phyloP scores from a whole-genome alignment of 345 rosid species.

The Brassica nigra region DNA sequence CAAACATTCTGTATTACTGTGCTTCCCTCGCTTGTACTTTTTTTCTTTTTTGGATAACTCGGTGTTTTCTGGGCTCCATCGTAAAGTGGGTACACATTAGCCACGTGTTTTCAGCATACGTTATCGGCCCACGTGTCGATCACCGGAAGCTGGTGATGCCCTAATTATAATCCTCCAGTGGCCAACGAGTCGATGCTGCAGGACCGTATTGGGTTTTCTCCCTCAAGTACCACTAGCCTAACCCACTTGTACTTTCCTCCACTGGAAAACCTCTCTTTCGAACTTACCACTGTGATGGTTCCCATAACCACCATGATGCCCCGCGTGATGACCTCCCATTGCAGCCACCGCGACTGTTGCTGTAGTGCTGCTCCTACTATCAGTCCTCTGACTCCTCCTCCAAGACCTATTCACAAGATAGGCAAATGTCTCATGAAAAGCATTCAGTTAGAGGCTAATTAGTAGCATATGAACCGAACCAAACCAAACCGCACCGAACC shows the following conservation, averaged over 20 bases:
- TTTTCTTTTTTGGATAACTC: no score
- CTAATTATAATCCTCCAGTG: no score
- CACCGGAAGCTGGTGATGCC: no score
- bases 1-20: constrained; percentile 20
- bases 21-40: constrained; percentile 33
- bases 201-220: no score
- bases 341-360: constrained; percentile 91
- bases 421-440: neutral
- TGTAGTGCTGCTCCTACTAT: constrained; percentile 59
- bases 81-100: no score
- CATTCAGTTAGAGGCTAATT: neutral
- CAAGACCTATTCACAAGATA: constrained; percentile 46
- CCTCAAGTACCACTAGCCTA: no score
- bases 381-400: constrained; percentile 69
- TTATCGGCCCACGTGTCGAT: no score
- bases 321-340: constrained; percentile 52
- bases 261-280: constrained; percentile 27
- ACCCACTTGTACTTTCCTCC: constrained; percentile 9
- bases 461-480: neutral
- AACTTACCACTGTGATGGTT: constrained; percentile 33
- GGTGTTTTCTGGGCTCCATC: no score
- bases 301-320: constrained; percentile 48
- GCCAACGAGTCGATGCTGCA: no score
- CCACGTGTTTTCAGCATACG: no score
- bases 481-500: no score